Evolutionary conservation across 2,329 filamentous ascomycete species (phyloP).

Genomic region (Colletotrichum cuscutae): DNA sequence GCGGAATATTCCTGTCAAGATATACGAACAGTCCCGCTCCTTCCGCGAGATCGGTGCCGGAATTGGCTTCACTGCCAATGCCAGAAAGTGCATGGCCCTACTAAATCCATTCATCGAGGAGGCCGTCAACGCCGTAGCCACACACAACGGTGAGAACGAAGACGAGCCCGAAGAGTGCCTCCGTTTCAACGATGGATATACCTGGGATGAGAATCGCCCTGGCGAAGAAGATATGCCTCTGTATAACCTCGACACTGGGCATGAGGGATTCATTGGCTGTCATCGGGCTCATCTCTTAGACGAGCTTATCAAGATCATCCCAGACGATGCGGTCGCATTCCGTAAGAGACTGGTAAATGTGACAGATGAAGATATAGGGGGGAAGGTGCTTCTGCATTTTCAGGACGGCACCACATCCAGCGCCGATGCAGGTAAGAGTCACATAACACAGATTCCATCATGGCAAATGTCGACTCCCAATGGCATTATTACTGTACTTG

Average conservation of each 20-base stretch:
- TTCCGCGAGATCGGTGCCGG: slow-evolving; percentile 61
- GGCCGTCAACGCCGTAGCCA: slow-evolving; percentile 47
- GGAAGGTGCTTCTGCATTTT: slow-evolving; percentile 42
- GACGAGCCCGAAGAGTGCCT: background rate
- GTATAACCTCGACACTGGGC: background rate
- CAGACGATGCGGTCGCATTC: slow-evolving; percentile 39
- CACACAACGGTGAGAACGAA: background rate
- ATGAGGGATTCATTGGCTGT: background rate
- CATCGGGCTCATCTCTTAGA: slow-evolving; percentile 39
- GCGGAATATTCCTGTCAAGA: slow-evolving; percentile 51
- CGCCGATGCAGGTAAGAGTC: background rate
- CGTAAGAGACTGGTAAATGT: slow-evolving; percentile 40
- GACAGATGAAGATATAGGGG: background rate
- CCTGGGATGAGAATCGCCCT: background rate
- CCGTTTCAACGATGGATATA: background rate
- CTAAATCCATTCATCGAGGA: slow-evolving; percentile 41
- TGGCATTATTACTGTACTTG: background rate
- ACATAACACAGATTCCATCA: too few species aligned
- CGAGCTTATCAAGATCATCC: slow-evolving; percentile 49
- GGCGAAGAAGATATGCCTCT: background rate
- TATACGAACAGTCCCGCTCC: slow-evolving; percentile 56
- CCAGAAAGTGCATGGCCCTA: slow-evolving; percentile 53
- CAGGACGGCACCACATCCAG: slow-evolving; percentile 46
- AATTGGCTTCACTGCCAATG: slow-evolving; percentile 61
- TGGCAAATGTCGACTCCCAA: too few species aligned